These are phyloP conservation scores for Pseudogymnoascus sp. DNA, from an alignment of 2,329 filamentous ascomycete species.

Conservation along the genomic window DNA sequence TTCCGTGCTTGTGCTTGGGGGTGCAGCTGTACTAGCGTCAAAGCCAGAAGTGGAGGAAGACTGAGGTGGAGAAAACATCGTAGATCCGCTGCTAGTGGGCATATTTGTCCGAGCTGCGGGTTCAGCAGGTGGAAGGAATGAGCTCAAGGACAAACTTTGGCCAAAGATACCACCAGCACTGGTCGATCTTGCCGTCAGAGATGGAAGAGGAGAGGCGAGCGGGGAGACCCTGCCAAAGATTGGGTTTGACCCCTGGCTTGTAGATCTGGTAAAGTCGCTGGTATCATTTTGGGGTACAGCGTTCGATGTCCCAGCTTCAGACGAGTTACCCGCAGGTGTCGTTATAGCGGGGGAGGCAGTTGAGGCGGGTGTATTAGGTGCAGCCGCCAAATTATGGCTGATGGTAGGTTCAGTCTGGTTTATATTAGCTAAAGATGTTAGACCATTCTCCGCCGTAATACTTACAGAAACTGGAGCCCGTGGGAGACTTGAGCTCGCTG, in stretches of 20 bases:
- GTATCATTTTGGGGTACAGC: neutral
- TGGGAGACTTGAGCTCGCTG: neutral
- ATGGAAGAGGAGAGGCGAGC: neutral
- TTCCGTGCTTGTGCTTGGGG: neutral
- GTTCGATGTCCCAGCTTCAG: neutral
- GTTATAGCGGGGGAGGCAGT: neutral
- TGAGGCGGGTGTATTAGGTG: neutral
- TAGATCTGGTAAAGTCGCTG: neutral
- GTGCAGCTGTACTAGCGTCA: slow-evolving; percentile 29
- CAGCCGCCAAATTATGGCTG: neutral
- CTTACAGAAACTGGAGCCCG: neutral
- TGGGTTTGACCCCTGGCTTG: neutral
- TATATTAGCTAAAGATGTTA: neutral
- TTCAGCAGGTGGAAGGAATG: neutral
- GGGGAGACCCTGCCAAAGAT: neutral
- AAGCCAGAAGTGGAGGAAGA: slow-evolving; percentile 34
- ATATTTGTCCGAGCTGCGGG: neutral
- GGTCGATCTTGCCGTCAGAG: neutral
- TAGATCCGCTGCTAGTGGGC: neutral
- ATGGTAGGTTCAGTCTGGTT: neutral
- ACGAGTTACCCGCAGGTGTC: too few species aligned
- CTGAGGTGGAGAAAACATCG: slow-evolving; percentile 1
- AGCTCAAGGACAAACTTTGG: neutral
- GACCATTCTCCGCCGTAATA: neutral
- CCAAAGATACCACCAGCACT: neutral